Evolutionary conservation across 1,139 yeast genomes (phyloP).

Genomic region (Pneumocystis wakefieldiae): DNA sequence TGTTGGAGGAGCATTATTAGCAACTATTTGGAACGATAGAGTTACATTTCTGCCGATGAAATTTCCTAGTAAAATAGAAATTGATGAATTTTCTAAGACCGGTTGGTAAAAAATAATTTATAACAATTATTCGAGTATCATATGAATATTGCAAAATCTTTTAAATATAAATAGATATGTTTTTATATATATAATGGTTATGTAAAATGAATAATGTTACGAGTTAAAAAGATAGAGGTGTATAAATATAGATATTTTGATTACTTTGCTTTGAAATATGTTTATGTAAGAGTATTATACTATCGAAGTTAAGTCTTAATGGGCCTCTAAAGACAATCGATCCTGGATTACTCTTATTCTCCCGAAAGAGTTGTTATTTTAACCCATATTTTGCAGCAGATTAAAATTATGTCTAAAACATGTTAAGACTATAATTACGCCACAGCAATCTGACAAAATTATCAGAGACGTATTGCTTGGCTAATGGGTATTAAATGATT

Average conservation of each 20-base stretch:
- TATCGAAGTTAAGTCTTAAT: not conserved
- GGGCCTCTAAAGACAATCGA: not conserved
- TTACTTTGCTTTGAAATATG: not conserved
- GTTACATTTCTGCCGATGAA: not conserved
- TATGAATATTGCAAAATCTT: no score
- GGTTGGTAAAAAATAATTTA: not conserved
- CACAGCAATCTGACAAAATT: not conserved
- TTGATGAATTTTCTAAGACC: not conserved
- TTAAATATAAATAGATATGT: no score
- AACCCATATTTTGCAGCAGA: not conserved
- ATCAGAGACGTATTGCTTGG: not conserved
- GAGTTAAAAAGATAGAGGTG: not conserved
- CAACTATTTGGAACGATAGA: not conserved
- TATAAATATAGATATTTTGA: not conserved
- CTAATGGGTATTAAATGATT: not conserved
- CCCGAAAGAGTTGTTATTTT: not conserved
- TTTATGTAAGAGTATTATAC: slow-evolving; percentile 1
- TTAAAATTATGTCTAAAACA: not conserved
- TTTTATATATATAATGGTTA: not conserved
- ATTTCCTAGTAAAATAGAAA: not conserved
- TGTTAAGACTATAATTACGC: not conserved
- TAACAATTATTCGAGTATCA: not conserved
- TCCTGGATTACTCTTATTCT: not conserved
- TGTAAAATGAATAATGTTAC: not conserved
- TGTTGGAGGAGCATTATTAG: not conserved